phyloP scores from a whole-genome alignment of 164 flowering plant genomes.

The Protea cynaroides region DNA sequence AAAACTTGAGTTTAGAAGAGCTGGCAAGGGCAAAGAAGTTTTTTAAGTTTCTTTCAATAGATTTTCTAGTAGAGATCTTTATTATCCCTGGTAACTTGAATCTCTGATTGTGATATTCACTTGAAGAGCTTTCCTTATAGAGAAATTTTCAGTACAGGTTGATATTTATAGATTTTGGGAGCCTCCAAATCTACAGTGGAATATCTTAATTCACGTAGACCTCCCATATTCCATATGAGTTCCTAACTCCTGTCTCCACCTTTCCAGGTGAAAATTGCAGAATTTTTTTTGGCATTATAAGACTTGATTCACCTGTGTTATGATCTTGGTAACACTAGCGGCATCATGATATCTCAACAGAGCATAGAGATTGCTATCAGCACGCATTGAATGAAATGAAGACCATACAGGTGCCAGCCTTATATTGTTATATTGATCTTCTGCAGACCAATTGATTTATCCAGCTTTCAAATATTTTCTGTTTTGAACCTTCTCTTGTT shows the following conservation, averaged over 20 bases:
- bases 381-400: slow-evolving; percentile 41
- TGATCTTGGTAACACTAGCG: slow-evolving; percentile 2
- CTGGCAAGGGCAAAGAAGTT: no score
- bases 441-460: not conserved
- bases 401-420: slow-evolving; percentile 35
- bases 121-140: no score
- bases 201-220: not conserved
- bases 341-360: not conserved
- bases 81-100: no score
- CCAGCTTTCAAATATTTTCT: not conserved
- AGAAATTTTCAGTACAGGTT: no score
- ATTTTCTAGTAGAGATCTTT: no score
- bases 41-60: no score
- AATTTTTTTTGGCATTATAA: not conserved
- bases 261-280: not conserved
- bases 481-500: not conserved
- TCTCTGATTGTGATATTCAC: no score
- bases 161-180: no score
- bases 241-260: not conserved
- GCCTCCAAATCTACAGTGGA: no score
- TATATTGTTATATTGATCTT: not conserved
- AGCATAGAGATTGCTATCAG: slow-evolving; percentile 24
- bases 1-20: no score
- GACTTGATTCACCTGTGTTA: not conserved
- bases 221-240: not conserved